Base-by-base conservation (phyloP, 805 yeast species). In the Schizosaccharomyces cryophilus region DNA sequence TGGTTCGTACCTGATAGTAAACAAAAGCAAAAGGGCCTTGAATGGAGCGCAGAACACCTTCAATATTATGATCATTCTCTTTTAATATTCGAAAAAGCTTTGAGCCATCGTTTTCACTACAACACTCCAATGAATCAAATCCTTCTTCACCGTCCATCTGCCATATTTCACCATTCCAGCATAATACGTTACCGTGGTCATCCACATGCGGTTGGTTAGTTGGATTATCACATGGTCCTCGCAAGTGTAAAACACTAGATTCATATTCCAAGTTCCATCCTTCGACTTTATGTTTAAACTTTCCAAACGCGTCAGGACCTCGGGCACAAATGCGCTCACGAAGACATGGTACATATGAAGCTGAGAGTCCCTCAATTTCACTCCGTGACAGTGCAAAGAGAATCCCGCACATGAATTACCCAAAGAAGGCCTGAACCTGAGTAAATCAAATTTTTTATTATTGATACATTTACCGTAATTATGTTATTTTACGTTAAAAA, bases 101-200 rank as follows among this genome's bases (percentile, higher is more conserved):
- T 2, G 69, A 73, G 0, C 94, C 81, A 69, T 89, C 96, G 68
- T 85, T 85, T 71, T 0, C 45, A 42, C 26, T 31, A n/a, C 56
- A 29, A 5, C n/a, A 24, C 19, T 24, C 17, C 35, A 29, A 24
- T 5, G 26, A 29, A 21, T 38, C 31, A 38, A 17, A 24, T 24
- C 42, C 30, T 15, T 38, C 29, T 17, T 17, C 35, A 42, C 19
- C 60, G 30, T 59, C 63, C 11, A n/a, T 42, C 64, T 83, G 83
- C 69, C 93, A 93, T 11, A 93, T 71, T 66, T 93, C 96, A 0
- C 98, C 99, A 69, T 94, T 93, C 71, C 84, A 90, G 67, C 87
- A 95, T 7, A 94, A 67, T 0, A 77, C 66, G 58, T 71, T 66
- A 11, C 68, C 66, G 2, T 66, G 68, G 11, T 62, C 66, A 7